Percentiles rank a stretch among this genome's conserved stretches.
These are phyloP conservation scores for Suhomyces anneliseae DNA, from an alignment of 1,139 yeast species.

Conservation along the genomic window DNA sequence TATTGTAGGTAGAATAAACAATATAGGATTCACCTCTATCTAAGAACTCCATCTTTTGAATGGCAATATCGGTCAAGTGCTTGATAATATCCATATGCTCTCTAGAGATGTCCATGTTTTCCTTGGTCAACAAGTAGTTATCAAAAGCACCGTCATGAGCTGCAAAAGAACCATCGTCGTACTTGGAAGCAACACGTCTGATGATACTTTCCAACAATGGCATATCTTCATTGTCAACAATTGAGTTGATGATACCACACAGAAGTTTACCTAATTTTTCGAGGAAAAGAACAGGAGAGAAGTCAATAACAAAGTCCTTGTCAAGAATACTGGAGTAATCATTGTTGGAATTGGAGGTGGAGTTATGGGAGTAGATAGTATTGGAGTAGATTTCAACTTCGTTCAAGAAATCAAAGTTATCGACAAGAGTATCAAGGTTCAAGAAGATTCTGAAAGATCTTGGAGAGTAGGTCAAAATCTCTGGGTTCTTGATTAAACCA, in stretches of 20 bases:
- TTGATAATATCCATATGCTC: slow-evolving; percentile 24
- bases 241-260: slow-evolving; percentile 32
- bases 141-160: slow-evolving; percentile 4
- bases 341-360: slow-evolving; percentile 12
- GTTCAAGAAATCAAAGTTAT: slow-evolving; percentile 41
- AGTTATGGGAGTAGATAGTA: slow-evolving; percentile 21
- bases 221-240: slow-evolving; percentile 25
- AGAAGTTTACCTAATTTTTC: slow-evolving; percentile 44
- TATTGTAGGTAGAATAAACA: slow-evolving; percentile 41
- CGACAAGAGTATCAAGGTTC: slow-evolving; percentile 39
- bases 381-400: slow-evolving; percentile 40
- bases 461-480: slow-evolving; percentile 30
- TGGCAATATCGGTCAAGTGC: slow-evolving; percentile 34
- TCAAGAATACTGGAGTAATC: slow-evolving; percentile 29
- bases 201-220: slow-evolving; percentile 35
- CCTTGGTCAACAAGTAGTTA: slow-evolving; percentile 7
- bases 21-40: slow-evolving; percentile 48
- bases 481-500: slow-evolving; percentile 39
- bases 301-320: slow-evolving; percentile 30
- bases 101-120: slow-evolving; percentile 11
- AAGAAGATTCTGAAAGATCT: slow-evolving; percentile 34
- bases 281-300: slow-evolving; percentile 46
- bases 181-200: slow-evolving; percentile 24
- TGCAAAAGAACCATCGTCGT: slow-evolving; percentile 16
- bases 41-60: slow-evolving; percentile 41